Evolutionary conservation across 139 green algal species (phyloP).

Genomic region (Chlamydomonas incerta): DNA sequence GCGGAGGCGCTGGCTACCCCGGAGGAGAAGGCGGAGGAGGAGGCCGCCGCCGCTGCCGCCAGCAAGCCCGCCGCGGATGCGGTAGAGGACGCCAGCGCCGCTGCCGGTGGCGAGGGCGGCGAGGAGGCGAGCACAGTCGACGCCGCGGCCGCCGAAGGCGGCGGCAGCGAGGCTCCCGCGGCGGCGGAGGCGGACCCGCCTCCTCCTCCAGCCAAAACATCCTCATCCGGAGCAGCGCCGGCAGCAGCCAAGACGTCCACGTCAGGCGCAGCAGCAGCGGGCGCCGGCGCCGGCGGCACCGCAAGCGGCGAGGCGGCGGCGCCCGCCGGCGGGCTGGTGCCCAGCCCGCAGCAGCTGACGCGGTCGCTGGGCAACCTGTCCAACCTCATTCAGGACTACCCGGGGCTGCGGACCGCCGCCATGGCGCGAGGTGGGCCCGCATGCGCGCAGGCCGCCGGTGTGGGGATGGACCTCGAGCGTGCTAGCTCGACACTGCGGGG

Average conservation of each 20-base stretch:
- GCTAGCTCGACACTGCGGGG: no score
- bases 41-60: not conserved
- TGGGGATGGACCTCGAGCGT: no score
- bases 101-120: not conserved
- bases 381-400: not conserved
- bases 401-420: slow-evolving; percentile 6
- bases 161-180: not conserved
- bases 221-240: no score
- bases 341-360: not conserved
- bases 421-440: not conserved
- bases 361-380: not conserved
- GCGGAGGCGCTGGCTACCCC: not conserved
- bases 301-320: not conserved
- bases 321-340: not conserved
- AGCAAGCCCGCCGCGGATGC: no score
- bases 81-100: no score
- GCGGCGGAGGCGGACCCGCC: no score
- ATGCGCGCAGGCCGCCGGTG: not conserved
- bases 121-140: not conserved
- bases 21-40: not conserved
- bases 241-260: no score
- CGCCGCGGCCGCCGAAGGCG: not conserved
- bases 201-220: not conserved
- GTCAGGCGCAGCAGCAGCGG: not conserved
- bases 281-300: not conserved